phyloP scores from a whole-genome alignment of 352 stramenopile genomes.

The Peronosclerospora sorghi region DNA sequence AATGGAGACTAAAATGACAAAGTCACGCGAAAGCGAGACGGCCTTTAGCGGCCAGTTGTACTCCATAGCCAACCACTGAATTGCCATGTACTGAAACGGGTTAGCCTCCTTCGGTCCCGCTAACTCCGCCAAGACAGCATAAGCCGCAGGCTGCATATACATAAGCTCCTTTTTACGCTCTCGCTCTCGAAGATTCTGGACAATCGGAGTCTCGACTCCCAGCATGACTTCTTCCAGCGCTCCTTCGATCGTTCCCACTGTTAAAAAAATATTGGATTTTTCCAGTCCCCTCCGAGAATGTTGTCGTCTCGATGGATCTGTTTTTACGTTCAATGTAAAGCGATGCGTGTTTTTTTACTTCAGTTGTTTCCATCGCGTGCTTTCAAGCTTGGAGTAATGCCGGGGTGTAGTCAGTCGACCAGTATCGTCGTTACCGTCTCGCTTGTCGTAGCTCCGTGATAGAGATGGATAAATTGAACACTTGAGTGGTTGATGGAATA shows the following conservation, averaged over 20 bases:
- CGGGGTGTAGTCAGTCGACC: background rate
- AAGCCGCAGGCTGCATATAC: constrained; percentile 11
- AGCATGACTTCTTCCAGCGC: constrained; percentile 21
- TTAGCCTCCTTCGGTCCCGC: constrained; percentile 17
- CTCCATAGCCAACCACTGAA: constrained; percentile 25
- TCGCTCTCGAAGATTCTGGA: constrained; percentile 15
- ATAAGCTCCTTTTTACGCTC: constrained; percentile 17
- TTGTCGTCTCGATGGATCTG: constrained; percentile 13
- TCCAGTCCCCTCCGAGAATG: constrained; percentile 15
- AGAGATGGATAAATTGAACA: no score
- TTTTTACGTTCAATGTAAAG: constrained; percentile 20
- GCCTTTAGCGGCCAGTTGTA: constrained; percentile 14
- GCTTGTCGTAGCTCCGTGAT: constrained; percentile 21
- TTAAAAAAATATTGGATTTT: constrained; percentile 18
- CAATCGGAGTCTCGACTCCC: constrained; percentile 16
- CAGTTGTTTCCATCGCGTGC: constrained; percentile 21
- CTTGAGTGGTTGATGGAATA: no score
- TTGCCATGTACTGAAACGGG: constrained; percentile 25
- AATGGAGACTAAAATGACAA: constrained; percentile 20
- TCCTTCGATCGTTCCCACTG: constrained; percentile 10
- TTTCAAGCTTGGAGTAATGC: constrained; percentile 16
- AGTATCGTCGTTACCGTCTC: constrained; percentile 10
- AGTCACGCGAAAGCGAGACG: constrained; percentile 23
- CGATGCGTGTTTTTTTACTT: constrained; percentile 16
- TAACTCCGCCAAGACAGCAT: constrained; percentile 23